A percentile compares a stretch with the other conserved stretches of the same genome.
phyloP scores from a whole-genome alignment of 768 basidiomycete species.

The Mycena leptocephala region DNA sequence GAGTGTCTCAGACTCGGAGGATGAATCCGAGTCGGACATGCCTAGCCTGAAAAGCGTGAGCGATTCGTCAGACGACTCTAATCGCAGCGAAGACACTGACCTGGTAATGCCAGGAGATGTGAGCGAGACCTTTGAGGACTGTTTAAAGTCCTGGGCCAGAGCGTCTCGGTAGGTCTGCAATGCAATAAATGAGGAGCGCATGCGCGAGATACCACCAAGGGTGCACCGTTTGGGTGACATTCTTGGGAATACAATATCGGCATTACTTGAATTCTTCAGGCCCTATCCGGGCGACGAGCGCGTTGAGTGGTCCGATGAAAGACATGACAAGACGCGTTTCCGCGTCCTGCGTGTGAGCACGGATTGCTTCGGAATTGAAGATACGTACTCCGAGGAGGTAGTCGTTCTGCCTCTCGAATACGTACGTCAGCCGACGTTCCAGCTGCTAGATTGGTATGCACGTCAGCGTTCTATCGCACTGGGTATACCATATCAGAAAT shows the following conservation, averaged over 20 bases:
- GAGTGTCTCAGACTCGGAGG: too few relatives aligned
- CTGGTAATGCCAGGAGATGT: not conserved
- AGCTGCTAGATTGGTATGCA: constrained; percentile 9
- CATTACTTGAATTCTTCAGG: constrained; percentile 13
- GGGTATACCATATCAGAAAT: not conserved
- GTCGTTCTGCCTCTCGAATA: constrained; percentile 14
- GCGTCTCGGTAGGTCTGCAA: not conserved
- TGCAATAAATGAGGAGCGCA: too few relatives aligned
- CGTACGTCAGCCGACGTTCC: not conserved
- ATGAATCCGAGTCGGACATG: not conserved
- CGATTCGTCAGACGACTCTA: not conserved
- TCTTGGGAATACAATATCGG: not conserved
- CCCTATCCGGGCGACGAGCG: constrained; percentile 7
- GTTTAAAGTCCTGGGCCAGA: not conserved
- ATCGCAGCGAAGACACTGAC: not conserved
- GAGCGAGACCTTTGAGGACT: not conserved
- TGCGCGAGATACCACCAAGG: not conserved
- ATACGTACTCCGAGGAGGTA: not conserved
- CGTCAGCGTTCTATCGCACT: not conserved
- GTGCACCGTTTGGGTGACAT: constrained; percentile 11
- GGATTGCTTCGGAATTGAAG: not conserved
- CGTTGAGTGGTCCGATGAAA: not conserved
- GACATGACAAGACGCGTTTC: not conserved
- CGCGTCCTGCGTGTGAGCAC: not conserved
- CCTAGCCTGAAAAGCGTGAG: not conserved